Conservation (phyloP, 1,284 basidiomycete species). For the Fomitopsis schrenkii region DNA sequence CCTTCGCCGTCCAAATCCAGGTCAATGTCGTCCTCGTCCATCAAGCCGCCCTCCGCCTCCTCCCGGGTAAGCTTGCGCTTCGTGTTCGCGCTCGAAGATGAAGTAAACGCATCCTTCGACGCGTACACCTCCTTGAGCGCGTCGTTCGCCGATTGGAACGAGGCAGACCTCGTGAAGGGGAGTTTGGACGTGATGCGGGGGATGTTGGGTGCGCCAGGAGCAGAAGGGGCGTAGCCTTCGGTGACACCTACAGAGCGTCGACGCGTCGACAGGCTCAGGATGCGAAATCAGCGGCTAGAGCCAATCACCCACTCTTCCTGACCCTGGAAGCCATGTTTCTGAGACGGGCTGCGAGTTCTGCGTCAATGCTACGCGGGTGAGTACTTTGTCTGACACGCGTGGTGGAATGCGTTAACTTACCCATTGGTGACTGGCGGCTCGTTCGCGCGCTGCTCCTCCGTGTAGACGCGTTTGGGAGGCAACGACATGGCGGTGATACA, state of each 20-base stretch:
- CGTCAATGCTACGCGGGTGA: slow-evolving; percentile 14
- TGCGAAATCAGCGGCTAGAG: not conserved
- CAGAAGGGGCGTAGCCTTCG: slow-evolving; percentile 20
- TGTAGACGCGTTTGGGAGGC: slow-evolving; percentile 3
- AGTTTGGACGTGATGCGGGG: slow-evolving; percentile 12
- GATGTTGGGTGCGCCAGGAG: slow-evolving; percentile 16
- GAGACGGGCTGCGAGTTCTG: slow-evolving; percentile 17
- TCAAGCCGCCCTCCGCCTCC: slow-evolving; percentile 5
- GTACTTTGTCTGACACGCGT: not conserved
- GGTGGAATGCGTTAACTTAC: not conserved
- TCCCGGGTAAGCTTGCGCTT: slow-evolving; percentile 15
- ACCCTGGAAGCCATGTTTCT: slow-evolving; percentile 18
- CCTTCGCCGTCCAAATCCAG: not conserved
- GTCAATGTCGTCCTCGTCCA: not conserved
- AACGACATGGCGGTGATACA: not conserved
- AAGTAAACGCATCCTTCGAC: slow-evolving; percentile 10
- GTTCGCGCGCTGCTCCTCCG: not conserved
- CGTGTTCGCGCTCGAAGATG: slow-evolving; percentile 13
- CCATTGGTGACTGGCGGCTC: not conserved
- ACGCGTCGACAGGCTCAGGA: not conserved
- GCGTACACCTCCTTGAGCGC: slow-evolving; percentile 17
- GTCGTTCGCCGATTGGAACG: slow-evolving; percentile 22
- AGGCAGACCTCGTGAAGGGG: slow-evolving; percentile 20
- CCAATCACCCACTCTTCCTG: slow-evolving; percentile 16
- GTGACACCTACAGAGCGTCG: slow-evolving; percentile 14